Evolutionary conservation across 2,329 filamentous ascomycete species (phyloP).

Genomic region (Colletotrichum australisinense): DNA sequence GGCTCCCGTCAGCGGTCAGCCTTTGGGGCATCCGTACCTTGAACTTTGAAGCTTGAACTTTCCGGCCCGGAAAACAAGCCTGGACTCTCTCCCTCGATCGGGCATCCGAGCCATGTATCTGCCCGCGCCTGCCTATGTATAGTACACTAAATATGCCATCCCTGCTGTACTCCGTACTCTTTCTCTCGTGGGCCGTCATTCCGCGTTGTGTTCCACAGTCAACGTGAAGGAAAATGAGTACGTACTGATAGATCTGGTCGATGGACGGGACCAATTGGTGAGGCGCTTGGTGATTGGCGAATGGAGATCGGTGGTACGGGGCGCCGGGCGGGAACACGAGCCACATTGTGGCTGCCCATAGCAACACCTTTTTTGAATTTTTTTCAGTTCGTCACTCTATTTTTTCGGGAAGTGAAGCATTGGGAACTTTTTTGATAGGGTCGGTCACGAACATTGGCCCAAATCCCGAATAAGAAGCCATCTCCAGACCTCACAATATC

Average conservation of each 20-base stretch:
- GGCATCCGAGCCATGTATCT: background rate
- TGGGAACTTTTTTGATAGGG: slow-evolving; percentile 9
- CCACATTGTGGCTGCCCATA: slow-evolving; percentile 34
- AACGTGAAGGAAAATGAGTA: background rate
- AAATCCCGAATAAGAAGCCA: background rate
- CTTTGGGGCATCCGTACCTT: background rate
- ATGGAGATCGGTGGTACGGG: background rate
- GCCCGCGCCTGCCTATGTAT: background rate
- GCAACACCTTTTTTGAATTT: slow-evolving; percentile 22
- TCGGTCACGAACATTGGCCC: slow-evolving; percentile 13
- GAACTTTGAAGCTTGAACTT: background rate
- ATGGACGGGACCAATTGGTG: no score
- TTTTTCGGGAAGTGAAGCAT: background rate
- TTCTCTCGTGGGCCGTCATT: background rate
- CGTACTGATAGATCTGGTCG: background rate
- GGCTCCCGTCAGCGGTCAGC: background rate
- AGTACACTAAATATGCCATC: background rate
- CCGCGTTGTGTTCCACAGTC: background rate
- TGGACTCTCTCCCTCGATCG: background rate
- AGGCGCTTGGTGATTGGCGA: background rate
- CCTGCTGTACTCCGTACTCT: background rate
- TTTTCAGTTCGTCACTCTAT: background rate
- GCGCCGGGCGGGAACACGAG: slow-evolving; percentile 1
- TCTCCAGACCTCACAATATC: background rate
- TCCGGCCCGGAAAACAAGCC: background rate